These are phyloP conservation scores for Polytrichum commune DNA, from an alignment of 225 moss, liverwort and hornwort species.

Conservation along the genomic window DNA sequence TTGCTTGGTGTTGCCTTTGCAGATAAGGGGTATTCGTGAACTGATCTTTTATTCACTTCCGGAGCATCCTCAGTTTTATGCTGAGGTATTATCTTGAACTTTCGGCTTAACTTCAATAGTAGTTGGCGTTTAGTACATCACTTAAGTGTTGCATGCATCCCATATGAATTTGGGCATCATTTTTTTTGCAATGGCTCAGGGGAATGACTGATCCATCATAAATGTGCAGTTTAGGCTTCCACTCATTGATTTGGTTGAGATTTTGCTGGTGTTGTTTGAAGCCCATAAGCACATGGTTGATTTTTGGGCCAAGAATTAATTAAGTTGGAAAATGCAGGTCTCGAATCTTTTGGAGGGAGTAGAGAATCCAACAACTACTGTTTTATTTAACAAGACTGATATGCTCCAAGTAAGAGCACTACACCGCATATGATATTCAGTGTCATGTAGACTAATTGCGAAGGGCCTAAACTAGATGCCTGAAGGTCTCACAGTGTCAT, in stretches of 20 bases:
- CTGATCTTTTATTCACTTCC: slow-evolving; percentile 88
- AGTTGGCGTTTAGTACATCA: not conserved
- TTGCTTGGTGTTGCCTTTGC: slow-evolving; percentile 19
- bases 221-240: not conserved
- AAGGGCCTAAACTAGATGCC: no score
- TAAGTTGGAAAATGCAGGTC: slow-evolving; percentile 42
- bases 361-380: slow-evolving; percentile 62
- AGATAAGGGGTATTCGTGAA: slow-evolving; percentile 84
- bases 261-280: not conserved
- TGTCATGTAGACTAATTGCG: no score
- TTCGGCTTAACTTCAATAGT: not conserved
- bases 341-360: slow-evolving; percentile 68
- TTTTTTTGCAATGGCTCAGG: not conserved
- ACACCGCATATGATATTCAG: no score
- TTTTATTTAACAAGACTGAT: slow-evolving; percentile 76
- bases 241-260: not conserved
- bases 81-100: slow-evolving; percentile 44
- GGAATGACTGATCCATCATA: not conserved
- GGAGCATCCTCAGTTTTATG: slow-evolving; percentile 79
- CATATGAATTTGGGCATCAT: not conserved
- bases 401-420: slow-evolving; percentile 63
- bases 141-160: not conserved
- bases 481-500: no score
- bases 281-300: no score
- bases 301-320: not conserved